Conservation (phyloP, 2,329 filamentous ascomycete genomes). For the Pseudogymnoascus sp. region DNA sequence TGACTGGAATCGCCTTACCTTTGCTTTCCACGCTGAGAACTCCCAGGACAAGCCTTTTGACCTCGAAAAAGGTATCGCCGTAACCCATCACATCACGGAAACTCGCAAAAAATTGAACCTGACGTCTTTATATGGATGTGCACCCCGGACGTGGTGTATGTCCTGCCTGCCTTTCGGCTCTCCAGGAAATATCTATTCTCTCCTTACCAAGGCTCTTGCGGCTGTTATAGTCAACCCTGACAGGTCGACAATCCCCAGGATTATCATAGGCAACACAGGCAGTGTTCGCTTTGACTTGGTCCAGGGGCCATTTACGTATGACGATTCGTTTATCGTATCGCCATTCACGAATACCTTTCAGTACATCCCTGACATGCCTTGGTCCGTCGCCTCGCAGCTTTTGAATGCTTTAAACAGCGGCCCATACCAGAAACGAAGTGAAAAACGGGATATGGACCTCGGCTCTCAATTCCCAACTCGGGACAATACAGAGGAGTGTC, state of each 20-base stretch:
- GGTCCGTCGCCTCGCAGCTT: conserved; percentile 63
- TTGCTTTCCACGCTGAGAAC: conserved; percentile 63
- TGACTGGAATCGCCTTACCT: conserved; percentile 76
- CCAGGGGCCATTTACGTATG: conserved; percentile 80
- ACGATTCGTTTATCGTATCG: conserved; percentile 78
- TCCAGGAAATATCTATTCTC: conserved; percentile 65
- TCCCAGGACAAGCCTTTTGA: conserved; percentile 63
- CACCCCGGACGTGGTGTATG: conserved; percentile 72
- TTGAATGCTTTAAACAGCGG: conserved; percentile 48
- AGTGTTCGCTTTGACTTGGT: conserved; percentile 94
- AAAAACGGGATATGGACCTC: neutral
- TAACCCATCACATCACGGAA: conserved; percentile 60
- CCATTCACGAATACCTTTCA: conserved; percentile 78
- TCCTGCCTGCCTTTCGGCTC: conserved; percentile 67
- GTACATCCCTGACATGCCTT: conserved; percentile 73
- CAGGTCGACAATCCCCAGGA: conserved; percentile 52
- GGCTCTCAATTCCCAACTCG: neutral
- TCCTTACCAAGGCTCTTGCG: conserved; percentile 56
- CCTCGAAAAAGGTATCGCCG: conserved; percentile 65
- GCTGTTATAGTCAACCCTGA: conserved; percentile 54
- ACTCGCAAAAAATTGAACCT: conserved; percentile 64
- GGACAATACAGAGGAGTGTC: neutral
- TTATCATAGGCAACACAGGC: conserved; percentile 82
- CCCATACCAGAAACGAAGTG: conserved; percentile 20
- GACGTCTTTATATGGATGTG: conserved; percentile 69